phyloP scores from a whole-genome alignment of 2,329 filamentous ascomycete species.

The Cladosporium cucumerinum region DNA sequence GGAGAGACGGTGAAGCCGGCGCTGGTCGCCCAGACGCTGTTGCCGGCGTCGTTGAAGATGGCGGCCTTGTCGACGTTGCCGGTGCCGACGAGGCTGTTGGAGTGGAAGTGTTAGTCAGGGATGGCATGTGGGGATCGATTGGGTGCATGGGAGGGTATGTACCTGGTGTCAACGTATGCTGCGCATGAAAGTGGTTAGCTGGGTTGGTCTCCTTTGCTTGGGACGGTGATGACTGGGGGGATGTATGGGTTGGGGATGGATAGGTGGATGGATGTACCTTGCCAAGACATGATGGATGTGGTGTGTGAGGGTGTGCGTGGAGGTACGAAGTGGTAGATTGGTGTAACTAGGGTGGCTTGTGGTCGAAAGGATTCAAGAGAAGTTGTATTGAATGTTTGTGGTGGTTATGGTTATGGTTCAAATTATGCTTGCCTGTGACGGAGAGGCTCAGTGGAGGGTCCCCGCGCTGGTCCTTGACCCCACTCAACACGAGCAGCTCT shows the following conservation, averaged over 20 bases:
- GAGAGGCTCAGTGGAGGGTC: not conserved
- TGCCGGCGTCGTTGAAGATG: slow-evolving; percentile 77
- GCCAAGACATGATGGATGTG: slow-evolving; percentile 64
- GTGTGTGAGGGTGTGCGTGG: slow-evolving; percentile 4
- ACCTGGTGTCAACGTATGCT: slow-evolving; percentile 64
- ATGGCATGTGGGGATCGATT: not conserved
- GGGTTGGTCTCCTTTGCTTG: not conserved
- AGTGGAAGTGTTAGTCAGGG: slow-evolving; percentile 24
- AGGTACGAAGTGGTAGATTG: not conserved
- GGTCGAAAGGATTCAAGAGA: not conserved
- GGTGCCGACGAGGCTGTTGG: slow-evolving; percentile 69
- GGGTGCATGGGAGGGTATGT: slow-evolving; percentile 27
- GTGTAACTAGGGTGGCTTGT: not conserved
- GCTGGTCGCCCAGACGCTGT: slow-evolving; percentile 73
- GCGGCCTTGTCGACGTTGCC: slow-evolving; percentile 79
- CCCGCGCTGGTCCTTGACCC: not conserved
- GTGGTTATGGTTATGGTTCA: not conserved
- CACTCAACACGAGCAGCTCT: not conserved
- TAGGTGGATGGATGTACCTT: slow-evolving; percentile 52
- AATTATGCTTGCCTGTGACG: not conserved
- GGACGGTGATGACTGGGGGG: slow-evolving; percentile 17
- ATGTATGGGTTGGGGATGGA: slow-evolving; percentile 1
- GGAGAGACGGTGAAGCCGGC: slow-evolving; percentile 68
- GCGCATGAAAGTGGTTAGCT: slow-evolving; percentile 19
- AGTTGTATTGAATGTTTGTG: not conserved